Evolutionary conservation across 2,329 filamentous ascomycete species (phyloP).

Genomic region (Talaromyces funiculosus): DNA sequence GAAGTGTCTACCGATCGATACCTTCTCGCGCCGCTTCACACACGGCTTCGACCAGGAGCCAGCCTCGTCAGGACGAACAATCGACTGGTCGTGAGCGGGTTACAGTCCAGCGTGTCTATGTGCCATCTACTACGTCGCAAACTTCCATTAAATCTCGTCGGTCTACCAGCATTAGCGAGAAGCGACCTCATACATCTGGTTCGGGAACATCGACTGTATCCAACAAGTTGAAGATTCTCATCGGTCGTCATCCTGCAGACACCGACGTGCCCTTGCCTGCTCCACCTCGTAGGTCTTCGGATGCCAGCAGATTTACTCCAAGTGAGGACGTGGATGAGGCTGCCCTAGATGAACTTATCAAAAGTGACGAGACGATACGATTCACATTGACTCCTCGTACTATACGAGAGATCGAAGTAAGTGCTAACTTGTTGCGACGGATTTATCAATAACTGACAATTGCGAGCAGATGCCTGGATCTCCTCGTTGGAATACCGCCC

Average conservation of each 20-base stretch:
- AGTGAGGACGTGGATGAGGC: conserved; percentile 47
- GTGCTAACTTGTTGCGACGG: conserved; percentile 25
- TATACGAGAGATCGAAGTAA: conserved; percentile 70
- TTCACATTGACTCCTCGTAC: conserved; percentile 75
- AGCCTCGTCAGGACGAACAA: conserved; percentile 20
- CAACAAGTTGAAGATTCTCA: conserved; percentile 39
- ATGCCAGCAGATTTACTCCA: conserved; percentile 27
- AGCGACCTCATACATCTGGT: conserved; percentile 35
- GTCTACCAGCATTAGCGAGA: conserved; percentile 37
- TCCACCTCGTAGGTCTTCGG: conserved; percentile 32
- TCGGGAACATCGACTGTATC: conserved; percentile 38
- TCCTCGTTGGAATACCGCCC: conserved; percentile 27
- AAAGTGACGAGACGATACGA: conserved; percentile 75
- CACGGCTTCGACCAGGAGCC: conserved; percentile 20
- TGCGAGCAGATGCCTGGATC: conserved; percentile 28
- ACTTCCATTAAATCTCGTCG: conserved; percentile 29
- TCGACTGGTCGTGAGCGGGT: conserved; percentile 32
- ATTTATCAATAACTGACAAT: conserved; percentile 6
- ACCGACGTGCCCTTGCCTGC: conserved; percentile 23
- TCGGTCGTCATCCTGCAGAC: conserved; percentile 25
- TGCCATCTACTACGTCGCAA: conserved; percentile 25
- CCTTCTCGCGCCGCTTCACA: conserved; percentile 24
- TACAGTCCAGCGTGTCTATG: conserved; percentile 35
- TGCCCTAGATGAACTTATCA: conserved; percentile 72
- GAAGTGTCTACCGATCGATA: conserved; percentile 19